phyloP scores from a whole-genome alignment of 345 rosid genomes.

The Clarkia xantiana region DNA sequence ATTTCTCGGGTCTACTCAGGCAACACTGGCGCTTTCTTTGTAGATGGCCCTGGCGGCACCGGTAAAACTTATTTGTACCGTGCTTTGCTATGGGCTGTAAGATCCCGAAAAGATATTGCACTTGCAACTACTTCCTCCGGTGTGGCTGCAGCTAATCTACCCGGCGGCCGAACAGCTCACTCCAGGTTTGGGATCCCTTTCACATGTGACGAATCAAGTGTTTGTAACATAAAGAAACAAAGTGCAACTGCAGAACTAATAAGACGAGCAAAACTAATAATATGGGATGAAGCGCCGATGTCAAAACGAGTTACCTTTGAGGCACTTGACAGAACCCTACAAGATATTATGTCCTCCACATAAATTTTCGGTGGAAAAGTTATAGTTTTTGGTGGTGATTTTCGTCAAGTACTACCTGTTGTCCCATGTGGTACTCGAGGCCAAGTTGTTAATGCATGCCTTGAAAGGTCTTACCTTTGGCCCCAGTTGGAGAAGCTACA shows the following conservation, averaged over 20 bases:
- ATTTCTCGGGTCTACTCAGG: background rate
- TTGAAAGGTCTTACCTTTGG: background rate
- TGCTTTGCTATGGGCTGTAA: background rate
- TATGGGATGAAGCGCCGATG: slow-evolving; percentile 10
- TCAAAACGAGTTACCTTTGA: background rate
- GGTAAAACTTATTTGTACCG: too few relatives aligned
- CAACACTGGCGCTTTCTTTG: background rate
- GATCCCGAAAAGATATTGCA: background rate
- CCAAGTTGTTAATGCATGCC: background rate
- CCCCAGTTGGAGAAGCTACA: background rate
- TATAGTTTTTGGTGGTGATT: too few relatives aligned
- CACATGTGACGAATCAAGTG: background rate
- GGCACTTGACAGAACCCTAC: background rate
- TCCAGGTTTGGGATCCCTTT: slow-evolving; percentile 1
- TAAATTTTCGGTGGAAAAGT: too few relatives aligned
- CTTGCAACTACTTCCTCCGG: slow-evolving; percentile 2
- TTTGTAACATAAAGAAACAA: background rate
- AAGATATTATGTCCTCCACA: background rate
- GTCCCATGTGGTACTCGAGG: background rate
- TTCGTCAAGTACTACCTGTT: too few relatives aligned
- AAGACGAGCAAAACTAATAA: background rate
- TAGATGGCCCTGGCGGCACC: too few relatives aligned
- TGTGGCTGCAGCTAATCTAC: background rate
- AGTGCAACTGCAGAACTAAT: background rate
- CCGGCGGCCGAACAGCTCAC: slow-evolving; percentile 5